These are phyloP conservation scores for Galeopsis tetrahit DNA, from an alignment of 257 asterid species.

Conservation along the genomic window DNA sequence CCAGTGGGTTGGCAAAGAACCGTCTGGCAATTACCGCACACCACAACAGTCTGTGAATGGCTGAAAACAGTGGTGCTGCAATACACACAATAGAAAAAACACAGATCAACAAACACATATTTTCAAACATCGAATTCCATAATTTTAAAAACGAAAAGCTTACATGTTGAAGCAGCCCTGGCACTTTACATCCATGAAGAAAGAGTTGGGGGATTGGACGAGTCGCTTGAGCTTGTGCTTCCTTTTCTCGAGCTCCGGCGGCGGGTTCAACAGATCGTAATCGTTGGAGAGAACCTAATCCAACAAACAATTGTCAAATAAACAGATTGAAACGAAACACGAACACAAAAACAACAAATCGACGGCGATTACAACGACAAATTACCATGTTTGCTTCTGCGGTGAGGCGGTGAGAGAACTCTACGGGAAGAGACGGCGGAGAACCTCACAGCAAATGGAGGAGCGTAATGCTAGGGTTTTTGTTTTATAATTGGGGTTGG, in stretches of 20 bases:
- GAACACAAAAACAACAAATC: too few species aligned
- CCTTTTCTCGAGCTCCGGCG: slow-evolving; percentile 73
- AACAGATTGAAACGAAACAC: not conserved
- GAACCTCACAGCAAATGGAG: slow-evolving; percentile 7
- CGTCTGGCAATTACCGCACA: slow-evolving; percentile 45
- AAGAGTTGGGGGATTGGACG: slow-evolving; percentile 31
- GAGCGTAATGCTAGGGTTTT: not conserved
- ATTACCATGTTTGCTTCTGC: not conserved
- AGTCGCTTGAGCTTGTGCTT: slow-evolving; percentile 81
- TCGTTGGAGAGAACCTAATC: slow-evolving; percentile 62
- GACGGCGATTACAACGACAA: not conserved
- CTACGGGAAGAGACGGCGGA: not conserved
- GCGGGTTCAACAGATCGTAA: slow-evolving; percentile 64
- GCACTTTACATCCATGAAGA: slow-evolving; percentile 52
- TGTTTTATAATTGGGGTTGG: not conserved
- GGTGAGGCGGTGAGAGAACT: not conserved
- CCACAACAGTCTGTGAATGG: slow-evolving; percentile 30
- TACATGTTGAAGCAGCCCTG: slow-evolving; percentile 77
- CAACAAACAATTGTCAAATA: not conserved
- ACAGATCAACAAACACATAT: not conserved
- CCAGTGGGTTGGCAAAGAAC: slow-evolving; percentile 56
- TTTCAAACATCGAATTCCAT: not conserved
- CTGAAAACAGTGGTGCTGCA: slow-evolving; percentile 32
- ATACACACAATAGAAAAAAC: not conserved
- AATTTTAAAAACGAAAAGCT: too few species aligned